Percentiles rank a stretch among this genome's conserved stretches.
phyloP scores from a whole-genome alignment of 1,139 yeast species.

The Blastobotrys indianensis region DNA sequence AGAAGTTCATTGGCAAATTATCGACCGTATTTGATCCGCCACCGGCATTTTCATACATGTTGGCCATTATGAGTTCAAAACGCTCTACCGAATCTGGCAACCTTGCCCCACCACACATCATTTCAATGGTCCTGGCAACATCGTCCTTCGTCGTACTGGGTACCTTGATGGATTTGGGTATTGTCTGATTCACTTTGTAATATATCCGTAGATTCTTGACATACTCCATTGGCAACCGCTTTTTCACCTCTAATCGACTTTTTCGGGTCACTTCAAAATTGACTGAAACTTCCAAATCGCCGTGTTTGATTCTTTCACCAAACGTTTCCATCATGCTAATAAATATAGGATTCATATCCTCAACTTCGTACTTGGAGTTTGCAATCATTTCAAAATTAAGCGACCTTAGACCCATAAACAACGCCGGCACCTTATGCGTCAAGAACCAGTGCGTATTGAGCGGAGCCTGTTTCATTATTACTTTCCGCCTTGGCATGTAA shows the following conservation, averaged over 20 bases:
- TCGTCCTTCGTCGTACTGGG: not conserved
- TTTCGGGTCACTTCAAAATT: constrained; percentile 6
- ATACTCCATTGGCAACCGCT: constrained; percentile 3
- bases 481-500: constrained; percentile 1
- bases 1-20: not conserved
- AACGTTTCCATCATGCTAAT: not conserved
- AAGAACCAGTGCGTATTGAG: constrained; percentile 6
- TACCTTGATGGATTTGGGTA: not conserved
- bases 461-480: not conserved
- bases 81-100: not conserved
- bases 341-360: constrained; percentile 1
- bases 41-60: not conserved
- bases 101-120: constrained; percentile 7
- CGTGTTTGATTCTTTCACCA: not conserved
- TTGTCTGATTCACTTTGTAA: not conserved
- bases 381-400: constrained; percentile 7
- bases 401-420: not conserved
- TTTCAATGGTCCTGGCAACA: not conserved
- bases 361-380: not conserved
- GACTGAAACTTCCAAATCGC: not conserved
- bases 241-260: not conserved
- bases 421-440: constrained; percentile 1
- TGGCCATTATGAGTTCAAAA: constrained; percentile 2
- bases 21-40: not conserved
- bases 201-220: constrained; percentile 5